Evolutionary conservation across 345 rosid genomes (phyloP).

Genomic region (Reutealis trisperma): DNA sequence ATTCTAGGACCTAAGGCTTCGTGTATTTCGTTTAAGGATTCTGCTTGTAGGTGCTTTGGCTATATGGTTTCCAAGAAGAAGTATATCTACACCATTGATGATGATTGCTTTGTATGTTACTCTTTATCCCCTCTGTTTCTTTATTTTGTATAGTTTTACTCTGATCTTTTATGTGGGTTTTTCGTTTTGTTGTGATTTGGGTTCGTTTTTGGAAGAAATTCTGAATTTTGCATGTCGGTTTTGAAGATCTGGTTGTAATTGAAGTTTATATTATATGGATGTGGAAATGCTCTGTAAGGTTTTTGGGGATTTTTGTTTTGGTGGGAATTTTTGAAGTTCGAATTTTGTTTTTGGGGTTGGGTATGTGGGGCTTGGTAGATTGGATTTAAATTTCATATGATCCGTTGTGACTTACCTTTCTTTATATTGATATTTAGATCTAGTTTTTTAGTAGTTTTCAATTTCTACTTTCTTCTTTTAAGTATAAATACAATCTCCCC

Average conservation of each 20-base stretch:
- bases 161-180: too few species aligned
- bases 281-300: not conserved
- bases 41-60: constrained; percentile 78
- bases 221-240: constrained; percentile 12
- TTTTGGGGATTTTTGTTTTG: constrained; percentile 5
- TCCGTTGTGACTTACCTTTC: constrained; percentile 1
- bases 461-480: not conserved
- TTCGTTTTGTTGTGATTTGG: not conserved
- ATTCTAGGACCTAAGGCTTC: constrained; percentile 83
- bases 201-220: not conserved
- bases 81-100: constrained; percentile 84
- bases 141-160: not conserved
- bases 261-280: not conserved
- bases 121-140: not conserved
- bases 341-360: not conserved
- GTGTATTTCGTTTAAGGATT: constrained; percentile 73
- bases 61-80: constrained; percentile 84
- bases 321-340: constrained; percentile 5
- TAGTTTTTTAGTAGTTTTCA: not conserved
- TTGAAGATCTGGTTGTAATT: not conserved
- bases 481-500: not conserved
- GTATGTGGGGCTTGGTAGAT: not conserved
- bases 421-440: constrained; percentile 17
- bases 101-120: constrained; percentile 83
- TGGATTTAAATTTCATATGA: not conserved